Evolutionary conservation across 2,329 filamentous ascomycete genomes (phyloP).

Genomic region (Pseudonectria foliicola): DNA sequence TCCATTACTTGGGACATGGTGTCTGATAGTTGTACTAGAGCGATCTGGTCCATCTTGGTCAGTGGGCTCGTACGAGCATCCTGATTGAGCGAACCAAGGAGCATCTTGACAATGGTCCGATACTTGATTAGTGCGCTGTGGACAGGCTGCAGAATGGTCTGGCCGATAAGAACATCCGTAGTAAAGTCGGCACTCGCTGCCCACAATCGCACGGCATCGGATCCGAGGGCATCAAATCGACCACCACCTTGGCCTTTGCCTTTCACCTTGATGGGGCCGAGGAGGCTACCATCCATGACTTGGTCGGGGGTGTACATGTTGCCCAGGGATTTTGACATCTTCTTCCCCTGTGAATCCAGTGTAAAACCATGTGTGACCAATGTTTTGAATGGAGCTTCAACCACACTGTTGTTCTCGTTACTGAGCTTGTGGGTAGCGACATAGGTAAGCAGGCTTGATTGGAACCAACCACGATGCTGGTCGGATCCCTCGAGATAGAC

Average conservation of each 20-base stretch:
- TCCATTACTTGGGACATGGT: conserved; percentile 57
- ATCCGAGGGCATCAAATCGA: conserved; percentile 64
- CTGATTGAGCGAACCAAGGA: conserved; percentile 67
- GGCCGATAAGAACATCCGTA: conserved; percentile 74
- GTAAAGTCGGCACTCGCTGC: conserved; percentile 89
- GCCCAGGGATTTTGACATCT: conserved; percentile 97
- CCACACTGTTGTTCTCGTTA: conserved; percentile 18
- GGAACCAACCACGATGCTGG: conserved; percentile 97
- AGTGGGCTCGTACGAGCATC: conserved; percentile 43
- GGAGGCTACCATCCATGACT: conserved; percentile 76
- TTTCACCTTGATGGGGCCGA: conserved; percentile 61
- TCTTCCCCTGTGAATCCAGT: conserved; percentile 80
- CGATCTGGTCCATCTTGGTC: conserved; percentile 63
- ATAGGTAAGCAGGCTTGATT: conserved; percentile 86
- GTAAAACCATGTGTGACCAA: conserved; percentile 96
- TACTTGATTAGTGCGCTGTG: conserved; percentile 78
- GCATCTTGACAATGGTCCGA: conserved; percentile 82
- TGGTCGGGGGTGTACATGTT: conserved; percentile 76
- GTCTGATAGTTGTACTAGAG: conserved; percentile 64
- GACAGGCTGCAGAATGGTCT: conserved; percentile 67
- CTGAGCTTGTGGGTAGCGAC: conserved; percentile 54
- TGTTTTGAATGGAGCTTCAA: conserved; percentile 66
- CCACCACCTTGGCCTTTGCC: conserved; percentile 34
- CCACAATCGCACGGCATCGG: conserved; percentile 86
- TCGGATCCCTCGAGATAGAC: conserved; percentile 92